A percentile compares a stretch with the other conserved stretches of the same genome.
Evolutionary conservation across 768 basidiomycete genomes (phyloP).

Genomic region (Plicaturopsis crispa): DNA sequence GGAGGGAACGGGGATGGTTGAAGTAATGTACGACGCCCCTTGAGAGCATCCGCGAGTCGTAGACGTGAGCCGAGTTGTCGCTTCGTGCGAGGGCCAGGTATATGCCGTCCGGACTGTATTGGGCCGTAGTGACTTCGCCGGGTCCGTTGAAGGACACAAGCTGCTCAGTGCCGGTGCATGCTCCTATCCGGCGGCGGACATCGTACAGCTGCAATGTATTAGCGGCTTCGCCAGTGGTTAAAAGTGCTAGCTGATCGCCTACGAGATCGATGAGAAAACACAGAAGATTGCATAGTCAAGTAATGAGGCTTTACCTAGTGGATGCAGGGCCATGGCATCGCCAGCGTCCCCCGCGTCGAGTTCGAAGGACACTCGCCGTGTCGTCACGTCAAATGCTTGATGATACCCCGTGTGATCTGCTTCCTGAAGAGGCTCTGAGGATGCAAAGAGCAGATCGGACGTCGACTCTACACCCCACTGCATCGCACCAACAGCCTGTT

Average conservation of each 20-base stretch:
- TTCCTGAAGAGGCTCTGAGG: constrained; percentile 36
- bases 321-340: constrained; percentile 40
- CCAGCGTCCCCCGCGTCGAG: constrained; percentile 46
- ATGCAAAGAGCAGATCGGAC: constrained; percentile 39
- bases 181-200: constrained; percentile 28
- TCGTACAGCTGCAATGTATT: constrained; percentile 48
- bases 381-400: constrained; percentile 37
- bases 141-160: constrained; percentile 15
- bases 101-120: constrained; percentile 54
- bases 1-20: constrained; percentile 33
- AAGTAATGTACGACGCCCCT: constrained; percentile 40
- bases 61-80: constrained; percentile 54
- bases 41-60: constrained; percentile 50
- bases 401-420: constrained; percentile 33
- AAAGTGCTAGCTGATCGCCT: constrained; percentile 20
- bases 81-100: constrained; percentile 53
- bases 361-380: constrained; percentile 14
- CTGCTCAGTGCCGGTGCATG: constrained; percentile 15
- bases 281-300: not conserved
- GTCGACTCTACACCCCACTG: constrained; percentile 43
- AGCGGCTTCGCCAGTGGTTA: constrained; percentile 17
- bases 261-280: not conserved
- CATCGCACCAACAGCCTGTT: constrained; percentile 35
- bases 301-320: constrained; percentile 28
- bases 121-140: constrained; percentile 39